Evolutionary conservation across 495 filamentous ascomycete genomes (phyloP), one percentile per base, ranked within the genome.

Genomic region (Hypoxylon subgilvum): DNA sequence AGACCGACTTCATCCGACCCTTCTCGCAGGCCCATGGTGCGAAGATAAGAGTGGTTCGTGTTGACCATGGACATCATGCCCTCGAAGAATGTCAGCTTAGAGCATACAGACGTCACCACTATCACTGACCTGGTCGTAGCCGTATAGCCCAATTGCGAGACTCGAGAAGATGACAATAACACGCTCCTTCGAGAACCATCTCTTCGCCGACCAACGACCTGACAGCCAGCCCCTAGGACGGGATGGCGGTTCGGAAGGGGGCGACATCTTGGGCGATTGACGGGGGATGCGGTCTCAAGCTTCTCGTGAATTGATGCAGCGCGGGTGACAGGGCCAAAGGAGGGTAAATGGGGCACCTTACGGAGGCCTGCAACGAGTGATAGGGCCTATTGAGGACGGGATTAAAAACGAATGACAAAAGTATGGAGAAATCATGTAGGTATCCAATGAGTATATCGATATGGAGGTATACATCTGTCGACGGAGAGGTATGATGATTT

Each of bases 41-140:
- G 27, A 2, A 85, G 79, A 44, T 85, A 84, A 45, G 77, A 66
- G 19, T 67, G 50, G 52, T 84, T 84, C 5, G 82, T 84, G 50
- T 84, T 85, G 65, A 85, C 79, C 23, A 84, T 58, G 41, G 73
- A 79, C 82, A 84, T 84, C 82, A 84, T 84, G 38, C 79, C 76
- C 59, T 79, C 8, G 4, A 27, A 27, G 23, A 8, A 27, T 8
- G 8, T 27, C 23, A 27, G 23, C 8, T n/a, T 27, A 3, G 23
- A 27, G 23, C 23, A 4, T 8, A 27, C 23, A 27, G 8, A 27
- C 23, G 3, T 27, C 3, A 4, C 4, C 3, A 27, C 8, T 27
- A 27, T 8, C 8, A 27, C 23, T 27, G 4, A 27, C 23, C 23
- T 27, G 75, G 40, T 81, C 78, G 44, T 82, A 83, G 6, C 82